Evolutionary conservation across 306 rosid genomes (phyloP), one percentile per base, ranked within the genome.

Genomic region (Boehmeria nivea): DNA sequence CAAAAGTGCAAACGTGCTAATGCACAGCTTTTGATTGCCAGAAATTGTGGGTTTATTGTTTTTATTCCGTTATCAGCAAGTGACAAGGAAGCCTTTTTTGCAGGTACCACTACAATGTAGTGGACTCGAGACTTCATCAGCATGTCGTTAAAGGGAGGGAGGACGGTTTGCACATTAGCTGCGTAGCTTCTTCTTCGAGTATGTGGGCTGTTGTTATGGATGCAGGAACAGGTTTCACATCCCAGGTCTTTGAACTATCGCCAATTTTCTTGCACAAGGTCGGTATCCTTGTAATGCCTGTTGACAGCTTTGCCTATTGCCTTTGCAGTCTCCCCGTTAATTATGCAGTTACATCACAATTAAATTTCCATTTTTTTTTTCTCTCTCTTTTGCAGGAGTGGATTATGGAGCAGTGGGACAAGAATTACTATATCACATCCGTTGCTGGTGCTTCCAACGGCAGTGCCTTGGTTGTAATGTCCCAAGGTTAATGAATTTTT

Each of bases 361-460:
- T 31, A 56, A 25, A 54, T 50, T 33, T 14, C 15, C 15, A 28
- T 51, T 27, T 14, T n/a, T n/a, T n/a, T 12, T 51, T 5, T 51
- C 18, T 56, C 26, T 55, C 2, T 54, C 43, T 40, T 60, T 20
- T 16, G 58, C 71, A 74, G 79, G 79, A 74, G 55, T 74, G 79
- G 79, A 74, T 74, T 33, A 68, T 68, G 75, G 79, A 68, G 37
- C 79, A 74, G 43, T 74, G 79, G 79, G 75, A 74, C 60, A 74
- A 74, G 68, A 74, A 64, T 71, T 74, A 68, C 51, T 74, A 74
- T 56, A 68, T 74, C 59, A 74, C 79, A 46, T 63, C 79, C 28
- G 67, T 74, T 43, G 75, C 79, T 33, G 79, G 79, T 2, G 55
- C 79, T 57, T 16, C 21, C 49, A 74, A 63, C 39, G 75, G 75